These are phyloP conservation scores for Schrenkiella parvula DNA, from an alignment of 345 rosid species.

Conservation along the genomic window DNA sequence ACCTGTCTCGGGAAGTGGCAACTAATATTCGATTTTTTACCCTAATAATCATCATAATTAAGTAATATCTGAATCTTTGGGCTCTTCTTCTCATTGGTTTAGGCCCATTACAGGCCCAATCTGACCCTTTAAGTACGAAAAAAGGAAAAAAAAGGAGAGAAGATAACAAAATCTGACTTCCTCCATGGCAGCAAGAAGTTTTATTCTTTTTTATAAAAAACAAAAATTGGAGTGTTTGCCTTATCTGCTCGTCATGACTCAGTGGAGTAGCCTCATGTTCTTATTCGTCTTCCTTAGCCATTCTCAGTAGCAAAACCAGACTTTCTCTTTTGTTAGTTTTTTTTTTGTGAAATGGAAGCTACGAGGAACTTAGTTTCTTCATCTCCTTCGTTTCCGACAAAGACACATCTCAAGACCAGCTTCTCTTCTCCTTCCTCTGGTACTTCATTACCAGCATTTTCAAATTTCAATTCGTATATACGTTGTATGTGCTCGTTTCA, in stretches of 20 bases:
- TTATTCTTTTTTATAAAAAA: too few species aligned
- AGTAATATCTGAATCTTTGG: not conserved
- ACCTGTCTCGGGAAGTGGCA: not conserved
- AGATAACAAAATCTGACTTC: conserved; percentile 11
- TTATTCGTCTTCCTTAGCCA: conserved; percentile 18
- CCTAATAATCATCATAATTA: not conserved
- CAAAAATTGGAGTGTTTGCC: not conserved
- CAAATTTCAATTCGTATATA: not conserved
- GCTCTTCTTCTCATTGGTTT: not conserved
- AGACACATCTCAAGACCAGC: conserved; percentile 46
- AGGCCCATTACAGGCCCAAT: conserved; percentile 9
- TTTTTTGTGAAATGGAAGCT: conserved; percentile 54
- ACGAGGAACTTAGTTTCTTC: conserved; percentile 59
- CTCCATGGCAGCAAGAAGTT: conserved; percentile 22
- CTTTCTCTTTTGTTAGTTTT: not conserved
- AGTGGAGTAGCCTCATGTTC: conserved; percentile 21
- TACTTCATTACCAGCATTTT: conserved; percentile 3
- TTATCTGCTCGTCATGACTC: conserved; percentile 16
- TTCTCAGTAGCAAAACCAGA: not conserved
- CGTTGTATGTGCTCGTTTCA: not conserved
- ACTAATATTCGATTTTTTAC: not conserved
- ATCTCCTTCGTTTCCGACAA: conserved; percentile 52
- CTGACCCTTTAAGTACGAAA: not conserved
- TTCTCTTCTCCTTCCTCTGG: conserved; percentile 51
- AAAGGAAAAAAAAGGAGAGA: not conserved